Evolutionary conservation across 1,139 yeast species (phyloP).

Genomic region (Saccharomycopsis phalli): DNA sequence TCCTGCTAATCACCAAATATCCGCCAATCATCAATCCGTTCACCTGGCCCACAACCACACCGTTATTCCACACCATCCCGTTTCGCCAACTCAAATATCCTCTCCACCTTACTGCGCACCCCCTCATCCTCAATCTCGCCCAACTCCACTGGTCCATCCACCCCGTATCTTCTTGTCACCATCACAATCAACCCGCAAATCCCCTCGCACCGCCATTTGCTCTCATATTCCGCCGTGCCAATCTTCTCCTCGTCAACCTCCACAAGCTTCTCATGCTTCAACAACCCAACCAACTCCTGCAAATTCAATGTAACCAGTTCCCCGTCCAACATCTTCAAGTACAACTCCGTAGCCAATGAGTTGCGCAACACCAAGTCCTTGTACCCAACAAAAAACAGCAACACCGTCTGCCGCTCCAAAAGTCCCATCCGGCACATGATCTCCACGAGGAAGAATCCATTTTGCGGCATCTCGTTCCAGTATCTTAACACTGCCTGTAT

Average conservation of each 20-base stretch:
- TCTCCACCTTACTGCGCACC: too few relatives aligned
- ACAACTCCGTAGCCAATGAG: conserved; percentile 37
- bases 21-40: too few relatives aligned
- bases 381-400: conserved; percentile 34
- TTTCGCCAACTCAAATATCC: too few relatives aligned
- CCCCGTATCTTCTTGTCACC: too few relatives aligned
- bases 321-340: conserved; percentile 27
- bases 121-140: too few relatives aligned
- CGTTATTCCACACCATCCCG: too few relatives aligned
- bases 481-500: conserved; percentile 61
- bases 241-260: conserved; percentile 21
- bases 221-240: too few relatives aligned
- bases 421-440: conserved; percentile 47
- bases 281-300: conserved; percentile 31
- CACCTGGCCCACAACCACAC: too few relatives aligned
- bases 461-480: conserved; percentile 80
- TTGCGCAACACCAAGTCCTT: conserved; percentile 31
- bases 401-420: conserved; percentile 34
- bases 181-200: too few relatives aligned
- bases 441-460: conserved; percentile 64
- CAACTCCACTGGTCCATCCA: too few relatives aligned
- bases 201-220: too few relatives aligned
- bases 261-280: conserved; percentile 26
- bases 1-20: too few relatives aligned
- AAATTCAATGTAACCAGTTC: conserved; percentile 31